Conservation (phyloP, 306 rosid species). For the Fragaria iinumae region DNA sequence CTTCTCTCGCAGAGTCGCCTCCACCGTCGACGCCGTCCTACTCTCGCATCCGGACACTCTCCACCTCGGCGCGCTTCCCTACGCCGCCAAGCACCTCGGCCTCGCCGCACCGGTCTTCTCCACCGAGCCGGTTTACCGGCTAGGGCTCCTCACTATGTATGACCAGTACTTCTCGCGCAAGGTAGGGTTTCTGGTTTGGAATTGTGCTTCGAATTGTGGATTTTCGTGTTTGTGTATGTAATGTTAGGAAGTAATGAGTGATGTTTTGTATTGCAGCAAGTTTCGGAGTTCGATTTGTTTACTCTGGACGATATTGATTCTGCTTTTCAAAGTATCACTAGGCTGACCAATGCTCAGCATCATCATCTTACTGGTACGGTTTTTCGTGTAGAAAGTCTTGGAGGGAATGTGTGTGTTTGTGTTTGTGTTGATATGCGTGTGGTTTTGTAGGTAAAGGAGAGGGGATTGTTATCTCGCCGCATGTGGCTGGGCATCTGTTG, state of each 20-base stretch:
- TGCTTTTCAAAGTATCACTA: slow-evolving; percentile 78
- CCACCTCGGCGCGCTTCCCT: slow-evolving; percentile 93
- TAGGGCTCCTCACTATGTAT: slow-evolving; percentile 95
- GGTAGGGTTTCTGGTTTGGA: slow-evolving; percentile 32
- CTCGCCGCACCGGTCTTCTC: slow-evolving; percentile 77
- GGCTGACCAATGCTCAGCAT: slow-evolving; percentile 91
- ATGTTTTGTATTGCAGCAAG: slow-evolving; percentile 62
- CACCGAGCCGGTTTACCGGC: slow-evolving; percentile 82
- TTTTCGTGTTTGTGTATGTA: background rate
- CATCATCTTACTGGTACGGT: slow-evolving; percentile 78
- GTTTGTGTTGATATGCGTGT: background rate
- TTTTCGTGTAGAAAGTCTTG: background rate
- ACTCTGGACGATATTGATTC: slow-evolving; percentile 89
- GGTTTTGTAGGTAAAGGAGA: slow-evolving; percentile 72
- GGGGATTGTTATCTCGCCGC: slow-evolving; percentile 93
- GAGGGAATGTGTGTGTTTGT: background rate
- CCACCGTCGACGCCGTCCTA: slow-evolving; percentile 79
- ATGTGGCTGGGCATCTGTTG: slow-evolving; percentile 93
- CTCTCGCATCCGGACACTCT: slow-evolving; percentile 87
- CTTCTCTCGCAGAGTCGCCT: slow-evolving; percentile 56
- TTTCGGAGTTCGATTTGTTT: slow-evolving; percentile 82
- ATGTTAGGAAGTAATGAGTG: background rate
- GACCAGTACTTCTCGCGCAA: slow-evolving; percentile 83
- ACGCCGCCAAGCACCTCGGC: slow-evolving; percentile 80
- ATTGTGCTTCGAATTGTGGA: background rate